Evolutionary conservation across 2,329 filamentous ascomycete genomes (phyloP).

Genomic region (Thelonectria blattea): DNA sequence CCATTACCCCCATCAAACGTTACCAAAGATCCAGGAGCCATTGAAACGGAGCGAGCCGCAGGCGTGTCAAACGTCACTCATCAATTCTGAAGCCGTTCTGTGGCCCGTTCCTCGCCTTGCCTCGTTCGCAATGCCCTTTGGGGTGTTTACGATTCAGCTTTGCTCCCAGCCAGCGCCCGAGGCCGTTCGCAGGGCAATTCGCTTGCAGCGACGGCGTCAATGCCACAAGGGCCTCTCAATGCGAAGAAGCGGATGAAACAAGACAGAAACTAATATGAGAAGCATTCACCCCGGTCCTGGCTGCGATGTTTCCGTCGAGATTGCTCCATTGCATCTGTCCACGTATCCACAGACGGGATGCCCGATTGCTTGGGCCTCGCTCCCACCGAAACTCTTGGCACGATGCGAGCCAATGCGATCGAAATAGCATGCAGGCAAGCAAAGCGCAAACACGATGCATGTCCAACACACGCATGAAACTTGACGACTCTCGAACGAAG

Average conservation of each 20-base stretch:
- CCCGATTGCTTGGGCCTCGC: constrained; percentile 9
- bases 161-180: background rate
- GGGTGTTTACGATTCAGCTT: background rate
- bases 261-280: background rate
- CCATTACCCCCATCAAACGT: background rate
- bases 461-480: constrained; percentile 16
- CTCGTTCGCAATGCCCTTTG: background rate
- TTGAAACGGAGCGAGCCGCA: background rate
- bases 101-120: background rate
- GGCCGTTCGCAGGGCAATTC: background rate
- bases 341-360: background rate
- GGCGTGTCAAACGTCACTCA: background rate
- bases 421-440: constrained; percentile 7
- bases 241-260: background rate
- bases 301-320: background rate
- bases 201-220: background rate
- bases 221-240: background rate
- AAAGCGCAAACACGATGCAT: background rate
- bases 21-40: background rate
- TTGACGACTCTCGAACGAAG: constrained; percentile 1
- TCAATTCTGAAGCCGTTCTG: background rate
- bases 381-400: constrained; percentile 9
- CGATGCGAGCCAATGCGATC: constrained; percentile 6
- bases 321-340: background rate
- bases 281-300: background rate